Evolutionary conservation across 805 yeast genomes (phyloP), one percentile per base, ranked within the genome.

Genomic region (Schwanniomyces sp.): DNA sequence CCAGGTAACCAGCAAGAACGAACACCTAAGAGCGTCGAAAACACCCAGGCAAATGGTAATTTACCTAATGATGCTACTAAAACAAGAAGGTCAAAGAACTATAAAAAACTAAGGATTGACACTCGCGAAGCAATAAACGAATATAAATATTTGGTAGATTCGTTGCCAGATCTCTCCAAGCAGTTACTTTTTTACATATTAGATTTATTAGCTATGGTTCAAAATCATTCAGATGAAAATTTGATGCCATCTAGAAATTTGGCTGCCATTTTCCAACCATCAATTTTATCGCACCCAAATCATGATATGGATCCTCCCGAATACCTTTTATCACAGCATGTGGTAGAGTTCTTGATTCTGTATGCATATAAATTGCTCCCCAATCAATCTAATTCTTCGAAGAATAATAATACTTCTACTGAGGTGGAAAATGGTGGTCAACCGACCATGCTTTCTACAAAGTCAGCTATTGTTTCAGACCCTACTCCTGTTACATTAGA

Each of bases 181-280:
- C 96, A 92, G 59, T 73, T 94, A 27, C 73, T 94, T 6, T 86
- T 91, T 53, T 94, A 94, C 70, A 80, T 94, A 18, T 69, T 94
- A 52, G 99, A 94, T 65, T 72, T 94, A 53, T 74, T 94, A 49
- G 86, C 96, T 11, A 80, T 91, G 70, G 95, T 94, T 58, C 86
- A 91, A 38, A 81, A 86, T 49, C 85, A 87, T 58, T 78, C 95
- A 12, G 80, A 79, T 43, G 81, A 81, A 50, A 94, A 91, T 63
- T 73, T 89, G 53, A 94, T 94, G 99, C 84, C 97, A 1, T 88
- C 96, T 1, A 81, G 90, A 57, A 94, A 94, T 63, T 72, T 94
- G 53, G 96, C 98, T 1, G 96, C 98, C 1, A 88, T 94, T 48
- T 94, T 94, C 71, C 99, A 94, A 69, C 98, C 99, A 3, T 88